Evolutionary conservation across 768 basidiomycete genomes (phyloP), one percentile per base, ranked within the genome.

Genomic region (Boletellus emodensis): DNA sequence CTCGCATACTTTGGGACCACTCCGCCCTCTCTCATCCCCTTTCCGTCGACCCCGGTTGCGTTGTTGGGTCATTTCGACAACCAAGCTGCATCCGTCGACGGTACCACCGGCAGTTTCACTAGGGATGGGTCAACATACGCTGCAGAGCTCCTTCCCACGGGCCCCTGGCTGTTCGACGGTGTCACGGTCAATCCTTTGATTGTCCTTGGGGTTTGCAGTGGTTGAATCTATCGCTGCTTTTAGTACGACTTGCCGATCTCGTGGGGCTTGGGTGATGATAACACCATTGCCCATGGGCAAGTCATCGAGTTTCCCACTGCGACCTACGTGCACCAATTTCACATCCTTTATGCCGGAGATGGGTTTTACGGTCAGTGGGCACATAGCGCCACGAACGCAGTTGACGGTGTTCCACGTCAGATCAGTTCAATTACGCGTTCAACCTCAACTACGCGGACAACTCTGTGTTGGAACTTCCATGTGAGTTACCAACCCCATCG

Each of bases 271-370:
- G 57, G 49, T 8, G 37, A 64, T 15, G 78, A 81, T 53, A 81
- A 81, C 48, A 62, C 78, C 22, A 58, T 80, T 26, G 68, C 75
- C 14, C 52, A 71, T 7, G 70, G 71, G 2, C 79, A 81, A 50
- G 60, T 71, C 4, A 44, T 81, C 12, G 51, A 62, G 6, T 61
- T 75, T 17, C 46, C 59, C 8, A 45, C 60, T 0, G 59, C 65
- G n/a, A 70, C 68, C 0, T 69, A 61, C 51, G 66, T 72, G 1
- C 79, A 80, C 51, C 70, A 80, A 51, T 58, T 81, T 22, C 76
- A 79, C 49, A 65, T 79, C 44, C 53, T 79, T 11, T 80, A 79
- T 54, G 68, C 75, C 18, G 75, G 74, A 22, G 75, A 75, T 41
- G 70, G 68, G 6, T 49, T 39, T 1, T 60, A 66, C n/a, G 51